Evolutionary conservation across 805 yeast genomes (phyloP).

Genomic region (Komagataella mondaviorum): DNA sequence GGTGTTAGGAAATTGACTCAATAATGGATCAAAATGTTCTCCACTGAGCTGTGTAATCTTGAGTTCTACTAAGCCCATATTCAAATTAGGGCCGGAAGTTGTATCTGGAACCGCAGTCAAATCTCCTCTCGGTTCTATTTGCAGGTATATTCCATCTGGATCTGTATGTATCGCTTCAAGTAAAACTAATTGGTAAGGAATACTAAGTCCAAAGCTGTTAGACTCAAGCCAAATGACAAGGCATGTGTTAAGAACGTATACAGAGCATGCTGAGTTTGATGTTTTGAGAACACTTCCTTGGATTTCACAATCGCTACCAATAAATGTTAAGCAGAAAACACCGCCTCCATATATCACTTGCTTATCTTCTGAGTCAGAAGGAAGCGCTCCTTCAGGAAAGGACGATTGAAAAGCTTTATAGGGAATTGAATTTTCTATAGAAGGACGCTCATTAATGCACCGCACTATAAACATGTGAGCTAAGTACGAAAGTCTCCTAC

Average conservation of each 20-base stretch:
- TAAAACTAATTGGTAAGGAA: conserved; percentile 6
- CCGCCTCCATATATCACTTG: conserved; percentile 4
- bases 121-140: conserved; percentile 4
- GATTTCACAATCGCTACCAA: neutral
- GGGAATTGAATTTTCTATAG: neutral
- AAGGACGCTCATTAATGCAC: neutral
- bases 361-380: neutral
- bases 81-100: neutral
- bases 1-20: neutral
- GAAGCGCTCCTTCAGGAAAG: neutral
- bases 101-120: neutral
- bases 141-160: conserved; percentile 4
- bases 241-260: conserved; percentile 6
- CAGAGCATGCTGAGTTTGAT: neutral
- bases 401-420: neutral
- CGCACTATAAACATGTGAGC: neutral
- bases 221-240: conserved; percentile 6
- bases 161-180: conserved; percentile 5
- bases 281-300: neutral
- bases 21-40: neutral
- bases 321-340: neutral
- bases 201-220: conserved; percentile 3
- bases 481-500: neutral
- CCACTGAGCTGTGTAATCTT: neutral
- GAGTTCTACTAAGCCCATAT: neutral